Evolutionary conservation across 176 grass and related monocot genomes (phyloP), one percentile per base, ranked within the genome.

Genomic region (Hsuehochloa calcarea): DNA sequence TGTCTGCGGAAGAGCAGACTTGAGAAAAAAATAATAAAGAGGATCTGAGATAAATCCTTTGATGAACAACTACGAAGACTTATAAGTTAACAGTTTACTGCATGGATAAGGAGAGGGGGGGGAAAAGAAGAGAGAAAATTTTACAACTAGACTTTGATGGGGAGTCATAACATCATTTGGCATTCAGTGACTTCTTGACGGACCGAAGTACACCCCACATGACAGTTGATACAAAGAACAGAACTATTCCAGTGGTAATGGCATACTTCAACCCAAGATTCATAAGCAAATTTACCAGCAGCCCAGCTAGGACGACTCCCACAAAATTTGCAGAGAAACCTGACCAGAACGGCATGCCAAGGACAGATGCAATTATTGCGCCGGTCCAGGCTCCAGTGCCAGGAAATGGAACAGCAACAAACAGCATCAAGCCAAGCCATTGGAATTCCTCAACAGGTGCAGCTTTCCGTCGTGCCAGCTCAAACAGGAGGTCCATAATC

Each of bases 401-500:
- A 25, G 96, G 93, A 77, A 98, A 95, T 0, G 96, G 96, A 66
- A 98, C 85, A 1, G 96, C 96, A 17, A 98, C 96, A 15, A 98
- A 98, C 79, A 98, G 43, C 96, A 95, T 98, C 82, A 98, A 61
- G 40, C 96, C 96, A 22, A 98, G 85, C 96, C 93, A 98, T 52
- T 90, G 89, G 73, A 98, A 98, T 79, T 98, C 96, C 83, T 90
- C 89, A 17, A 98, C 91, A 9, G 93, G 96, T 1, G 86, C 89
- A 9, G 96, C 96, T 80, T 98, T 98, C 68, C 61, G 85, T n/a
- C 88, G 87, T 0, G 93, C 96, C 77, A 89, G 89, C 86, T 98
- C 83, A 16, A 95, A 98, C 31, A 39, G 83, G 86, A 95, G 80
- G 44, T 98, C 86, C 46, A 98, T 79, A 39, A 95, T 34, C 13